Evolutionary conservation across 257 asterid species (phyloP).

Genomic region (Eucommia ulmoides): DNA sequence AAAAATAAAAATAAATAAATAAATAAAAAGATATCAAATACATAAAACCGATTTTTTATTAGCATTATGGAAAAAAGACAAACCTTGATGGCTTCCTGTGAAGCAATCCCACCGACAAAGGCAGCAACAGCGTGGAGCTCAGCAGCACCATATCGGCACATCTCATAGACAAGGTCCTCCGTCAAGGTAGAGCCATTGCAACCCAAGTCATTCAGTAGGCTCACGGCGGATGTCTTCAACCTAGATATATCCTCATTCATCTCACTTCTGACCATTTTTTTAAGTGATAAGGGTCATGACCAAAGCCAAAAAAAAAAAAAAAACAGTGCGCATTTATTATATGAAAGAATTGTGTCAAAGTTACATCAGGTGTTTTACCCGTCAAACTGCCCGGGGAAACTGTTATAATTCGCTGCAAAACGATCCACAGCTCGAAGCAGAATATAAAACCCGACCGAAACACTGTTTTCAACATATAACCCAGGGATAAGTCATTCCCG

Average conservation of each 20-base stretch:
- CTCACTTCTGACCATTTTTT: slow-evolving; percentile 31
- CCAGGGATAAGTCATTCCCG: too few species aligned
- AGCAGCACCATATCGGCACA: slow-evolving; percentile 91
- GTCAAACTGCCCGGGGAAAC: slow-evolving; percentile 89
- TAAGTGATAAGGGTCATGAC: neutral
- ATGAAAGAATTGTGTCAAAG: neutral
- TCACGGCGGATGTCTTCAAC: slow-evolving; percentile 69
- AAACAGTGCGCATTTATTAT: neutral
- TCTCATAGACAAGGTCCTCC: slow-evolving; percentile 88
- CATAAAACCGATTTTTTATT: too few species aligned
- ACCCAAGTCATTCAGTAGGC: slow-evolving; percentile 67
- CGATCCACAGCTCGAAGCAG: slow-evolving; percentile 94
- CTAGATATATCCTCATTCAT: slow-evolving; percentile 96
- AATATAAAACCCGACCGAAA: slow-evolving; percentile 73
- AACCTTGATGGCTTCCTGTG: slow-evolving; percentile 97
- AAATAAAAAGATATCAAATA: neutral
- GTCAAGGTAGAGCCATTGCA: slow-evolving; percentile 66
- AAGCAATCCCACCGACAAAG: slow-evolving; percentile 84
- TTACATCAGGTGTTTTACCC: too few species aligned
- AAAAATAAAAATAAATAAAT: neutral
- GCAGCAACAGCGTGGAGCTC: slow-evolving; percentile 97
- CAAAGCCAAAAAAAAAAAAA: neutral
- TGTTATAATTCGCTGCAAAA: slow-evolving; percentile 66
- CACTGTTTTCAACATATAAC: slow-evolving; percentile 40
- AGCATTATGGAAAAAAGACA: too few species aligned